Evolutionary conservation across 2,329 filamentous ascomycete genomes (phyloP).

Genomic region (Xylariaceae sp.): DNA sequence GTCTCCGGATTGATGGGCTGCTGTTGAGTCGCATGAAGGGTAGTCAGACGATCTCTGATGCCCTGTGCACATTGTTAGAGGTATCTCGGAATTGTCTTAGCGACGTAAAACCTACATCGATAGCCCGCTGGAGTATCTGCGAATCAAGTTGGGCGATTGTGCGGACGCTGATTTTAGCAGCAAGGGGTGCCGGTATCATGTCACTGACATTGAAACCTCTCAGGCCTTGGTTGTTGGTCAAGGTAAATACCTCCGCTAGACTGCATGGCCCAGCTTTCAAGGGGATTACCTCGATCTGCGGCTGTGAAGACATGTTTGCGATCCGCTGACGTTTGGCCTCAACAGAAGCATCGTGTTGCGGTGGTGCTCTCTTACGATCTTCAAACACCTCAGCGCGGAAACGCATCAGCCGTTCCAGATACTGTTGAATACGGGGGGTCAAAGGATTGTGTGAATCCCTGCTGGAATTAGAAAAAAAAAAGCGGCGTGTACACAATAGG

Average conservation of each 20-base stretch:
- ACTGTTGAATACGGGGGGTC: slow-evolving; percentile 75
- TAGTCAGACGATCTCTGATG: slow-evolving; percentile 45
- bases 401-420: slow-evolving; percentile 78
- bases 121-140: slow-evolving; percentile 64
- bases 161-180: slow-evolving; percentile 76
- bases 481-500: slow-evolving; percentile 2
- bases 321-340: slow-evolving; percentile 83
- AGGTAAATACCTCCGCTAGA: slow-evolving; percentile 78
- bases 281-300: slow-evolving; percentile 57
- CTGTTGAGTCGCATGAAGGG: slow-evolving; percentile 39
- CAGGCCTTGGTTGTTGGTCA: slow-evolving; percentile 71
- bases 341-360: slow-evolving; percentile 65
- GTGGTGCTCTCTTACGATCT: slow-evolving; percentile 75
- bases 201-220: slow-evolving; percentile 75
- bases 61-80: neutral
- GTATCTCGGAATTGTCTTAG: neutral
- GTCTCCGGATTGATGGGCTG: slow-evolving; percentile 54
- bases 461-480: slow-evolving; percentile 18
- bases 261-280: slow-evolving; percentile 72
- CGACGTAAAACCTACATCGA: slow-evolving; percentile 53
- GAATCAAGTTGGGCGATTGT: slow-evolving; percentile 70
- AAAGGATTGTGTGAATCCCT: slow-evolving; percentile 79
- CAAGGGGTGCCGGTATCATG: slow-evolving; percentile 68
- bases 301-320: slow-evolving; percentile 42
- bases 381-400: slow-evolving; percentile 75